phyloP scores from a whole-genome alignment of 202 grass and related monocot genomes.

The Setaria italica region DNA sequence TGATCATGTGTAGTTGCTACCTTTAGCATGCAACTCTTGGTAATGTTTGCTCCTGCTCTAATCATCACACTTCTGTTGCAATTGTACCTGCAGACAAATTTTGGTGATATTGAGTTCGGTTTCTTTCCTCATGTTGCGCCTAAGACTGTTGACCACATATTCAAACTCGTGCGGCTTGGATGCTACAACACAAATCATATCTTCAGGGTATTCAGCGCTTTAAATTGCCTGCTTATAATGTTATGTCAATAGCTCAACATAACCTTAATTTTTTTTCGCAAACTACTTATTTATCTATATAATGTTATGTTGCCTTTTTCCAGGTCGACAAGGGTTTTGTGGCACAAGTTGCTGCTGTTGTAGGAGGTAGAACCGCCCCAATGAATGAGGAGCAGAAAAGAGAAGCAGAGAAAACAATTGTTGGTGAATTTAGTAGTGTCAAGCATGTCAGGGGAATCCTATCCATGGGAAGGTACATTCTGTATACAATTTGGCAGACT shows the following conservation, averaged over 20 bases:
- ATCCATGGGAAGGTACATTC: conserved; percentile 90
- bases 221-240: conserved; percentile 12
- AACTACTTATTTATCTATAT: conserved; percentile 11
- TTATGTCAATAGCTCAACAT: background rate
- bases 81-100: conserved; percentile 69
- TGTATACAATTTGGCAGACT: conserved; percentile 17
- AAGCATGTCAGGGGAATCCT: conserved; percentile 97
- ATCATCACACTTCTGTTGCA: conserved; percentile 32
- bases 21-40: background rate
- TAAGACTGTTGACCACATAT: conserved; percentile 95
- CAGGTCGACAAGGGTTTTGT: conserved; percentile 98
- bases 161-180: conserved; percentile 88
- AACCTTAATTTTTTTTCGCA: background rate
- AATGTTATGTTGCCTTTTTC: conserved; percentile 29
- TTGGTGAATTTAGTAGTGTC: conserved; percentile 96
- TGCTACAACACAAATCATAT: conserved; percentile 98
- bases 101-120: conserved; percentile 96
- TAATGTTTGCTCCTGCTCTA: background rate
- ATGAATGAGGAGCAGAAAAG: conserved; percentile 80
- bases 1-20: background rate
- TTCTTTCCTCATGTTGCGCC: conserved; percentile 88
- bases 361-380: conserved; percentile 79
- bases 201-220: conserved; percentile 70
- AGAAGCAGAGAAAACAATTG: conserved; percentile 80
- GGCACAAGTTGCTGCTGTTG: conserved; percentile 91